Percentiles rank a stretch among this genome's conserved stretches.
Evolutionary conservation across 805 yeast genomes (phyloP).

Genomic region (Yamadazyma phyllophila): DNA sequence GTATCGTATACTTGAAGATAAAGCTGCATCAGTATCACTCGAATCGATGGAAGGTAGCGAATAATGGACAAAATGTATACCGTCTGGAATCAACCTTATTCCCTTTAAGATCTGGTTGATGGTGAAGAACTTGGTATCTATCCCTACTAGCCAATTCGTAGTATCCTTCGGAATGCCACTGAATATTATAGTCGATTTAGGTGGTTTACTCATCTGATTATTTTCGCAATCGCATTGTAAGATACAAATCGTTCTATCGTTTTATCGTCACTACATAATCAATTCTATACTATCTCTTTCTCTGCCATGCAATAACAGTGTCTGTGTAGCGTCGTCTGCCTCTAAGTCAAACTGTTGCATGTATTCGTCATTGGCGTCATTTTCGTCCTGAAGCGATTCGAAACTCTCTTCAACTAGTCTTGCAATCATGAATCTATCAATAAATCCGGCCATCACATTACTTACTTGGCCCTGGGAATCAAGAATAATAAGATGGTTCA

Average conservation of each 20-base stretch:
- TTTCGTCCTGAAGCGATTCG: conserved; percentile 17
- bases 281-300: conserved; percentile 30
- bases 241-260: neutral
- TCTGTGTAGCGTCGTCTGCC: conserved; percentile 6
- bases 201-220: conserved; percentile 19
- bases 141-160: conserved; percentile 34
- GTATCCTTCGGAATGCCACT: conserved; percentile 13
- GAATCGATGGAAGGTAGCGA: conserved; percentile 22
- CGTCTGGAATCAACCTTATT: conserved; percentile 48
- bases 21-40: neutral
- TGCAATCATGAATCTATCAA: conserved; percentile 37
- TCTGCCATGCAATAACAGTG: conserved; percentile 8
- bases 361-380: conserved; percentile 1
- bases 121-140: conserved; percentile 50
- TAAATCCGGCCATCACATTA: conserved; percentile 31
- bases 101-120: conserved; percentile 44
- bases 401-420: conserved; percentile 28
- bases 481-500: conserved; percentile 34
- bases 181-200: conserved; percentile 21
- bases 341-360: conserved; percentile 28
- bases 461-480: conserved; percentile 9
- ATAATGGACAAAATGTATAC: conserved; percentile 56
- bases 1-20: conserved; percentile 25
- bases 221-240: neutral
- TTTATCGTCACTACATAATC: conserved; percentile 18